Base-by-base conservation (phyloP, 192 early-diverging fungal genomes). In the Coemansia sp. region DNA sequence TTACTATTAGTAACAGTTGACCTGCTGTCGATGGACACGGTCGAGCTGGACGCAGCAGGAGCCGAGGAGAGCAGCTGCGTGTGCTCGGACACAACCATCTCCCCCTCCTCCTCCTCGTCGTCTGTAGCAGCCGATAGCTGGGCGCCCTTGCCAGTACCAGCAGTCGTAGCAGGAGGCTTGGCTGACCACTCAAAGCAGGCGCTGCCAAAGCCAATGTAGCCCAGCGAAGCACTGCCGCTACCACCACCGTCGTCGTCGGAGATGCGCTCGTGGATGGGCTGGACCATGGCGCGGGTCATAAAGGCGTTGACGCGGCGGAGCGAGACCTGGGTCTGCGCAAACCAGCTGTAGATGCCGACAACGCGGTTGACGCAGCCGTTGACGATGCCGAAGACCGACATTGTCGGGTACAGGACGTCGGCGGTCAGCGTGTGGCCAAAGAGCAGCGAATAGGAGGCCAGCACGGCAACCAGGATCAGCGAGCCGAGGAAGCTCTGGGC, bases 221-320 rank as follows among this genome's bases (percentile, higher is more conserved):
- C 64, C 0, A 53, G 12, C 27, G 19, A 2, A 35, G 2, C 9
- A 10, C n/a, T 41, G 19, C 20, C n/a, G 19, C 43, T 7, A 35
- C 7, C 9, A 10, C n/a, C 49, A 15, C 20, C n/a, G 19, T 51
- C 57, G 22, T 36, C 59, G 31, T 62, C 39, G 40, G 35, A 56
- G 14, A 73, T 70, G 47, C 74, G 83, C 59, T 85, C 59, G 40
- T 69, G 65, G 9, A 88, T 78, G 54, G 69, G 78, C 71, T 87
- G 83, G 35, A 94, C 66, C 64, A 95, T 90, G 8, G 86, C 76
- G 69, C 95, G 89, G 5, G 69, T 74, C 67, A 98, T 79, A 68
- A 93, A 98, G 27, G 78, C 74, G 46, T 90, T 86, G 38, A 98
- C 84, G 51, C 92, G 90, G 7, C 62, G 68, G 22, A 92, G 57